Conservation (phyloP, 2,329 filamentous ascomycete genomes). For the Reticulascus tulasneorum region DNA sequence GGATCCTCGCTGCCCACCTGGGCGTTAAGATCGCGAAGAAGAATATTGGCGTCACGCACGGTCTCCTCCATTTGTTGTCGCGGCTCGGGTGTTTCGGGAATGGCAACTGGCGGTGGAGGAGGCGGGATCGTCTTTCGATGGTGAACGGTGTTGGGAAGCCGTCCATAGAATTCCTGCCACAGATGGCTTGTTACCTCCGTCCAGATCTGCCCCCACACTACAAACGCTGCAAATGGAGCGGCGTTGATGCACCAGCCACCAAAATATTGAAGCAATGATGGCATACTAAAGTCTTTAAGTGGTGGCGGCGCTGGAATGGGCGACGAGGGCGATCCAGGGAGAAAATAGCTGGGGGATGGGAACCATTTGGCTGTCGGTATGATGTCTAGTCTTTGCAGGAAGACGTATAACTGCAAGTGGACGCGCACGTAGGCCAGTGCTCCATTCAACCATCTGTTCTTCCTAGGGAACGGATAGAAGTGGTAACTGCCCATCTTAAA, state of each 20-base stretch:
- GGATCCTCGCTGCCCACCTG: constrained; percentile 14
- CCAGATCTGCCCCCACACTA: constrained; percentile 35
- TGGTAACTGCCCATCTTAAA: constrained; percentile 24
- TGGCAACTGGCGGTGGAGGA: constrained; percentile 14
- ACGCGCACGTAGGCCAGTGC: constrained; percentile 36
- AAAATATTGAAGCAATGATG: constrained; percentile 39
- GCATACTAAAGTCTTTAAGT: constrained; percentile 30
- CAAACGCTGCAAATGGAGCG: constrained; percentile 44
- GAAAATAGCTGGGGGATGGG: constrained; percentile 45
- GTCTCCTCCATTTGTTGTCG: not conserved
- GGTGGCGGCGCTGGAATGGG: constrained; percentile 44
- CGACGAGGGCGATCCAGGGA: constrained; percentile 50
- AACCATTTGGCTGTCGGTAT: constrained; percentile 36
- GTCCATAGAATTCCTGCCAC: constrained; percentile 33
- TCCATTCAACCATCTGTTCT: constrained; percentile 13
- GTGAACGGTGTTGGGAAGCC: constrained; percentile 35
- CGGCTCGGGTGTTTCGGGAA: constrained; percentile 3
- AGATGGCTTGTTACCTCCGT: constrained; percentile 30
- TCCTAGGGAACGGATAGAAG: constrained; percentile 13
- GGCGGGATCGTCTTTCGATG: constrained; percentile 18
- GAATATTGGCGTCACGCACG: not conserved
- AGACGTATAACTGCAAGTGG: constrained; percentile 50
- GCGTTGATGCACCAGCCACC: constrained; percentile 36
- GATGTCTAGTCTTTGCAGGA: constrained; percentile 48
- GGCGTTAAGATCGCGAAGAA: too few species aligned